Percentiles rank a stretch among this genome's conserved stretches.
Conservation (phyloP, 495 filamentous ascomycete species). For the Podospora australis region DNA sequence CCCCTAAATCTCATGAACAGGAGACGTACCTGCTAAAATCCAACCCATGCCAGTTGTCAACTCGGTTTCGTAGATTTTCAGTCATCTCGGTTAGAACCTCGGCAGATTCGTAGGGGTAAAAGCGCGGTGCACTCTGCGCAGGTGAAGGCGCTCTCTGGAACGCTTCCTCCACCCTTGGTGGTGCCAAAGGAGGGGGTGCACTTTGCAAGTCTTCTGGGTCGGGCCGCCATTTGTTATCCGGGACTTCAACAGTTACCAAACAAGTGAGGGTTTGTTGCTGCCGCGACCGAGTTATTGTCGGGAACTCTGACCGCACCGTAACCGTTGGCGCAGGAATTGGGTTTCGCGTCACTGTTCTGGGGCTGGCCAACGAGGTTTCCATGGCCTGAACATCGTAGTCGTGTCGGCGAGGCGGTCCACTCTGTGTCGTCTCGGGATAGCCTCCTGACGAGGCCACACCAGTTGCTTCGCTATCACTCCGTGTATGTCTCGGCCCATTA, state of each 20-base stretch:
- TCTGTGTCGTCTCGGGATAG: constrained; percentile 60
- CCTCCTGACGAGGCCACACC: constrained; percentile 68
- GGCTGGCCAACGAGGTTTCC: constrained; percentile 77
- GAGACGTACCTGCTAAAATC: constrained; percentile 73
- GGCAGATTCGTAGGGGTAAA: constrained; percentile 52
- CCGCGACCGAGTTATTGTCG: constrained; percentile 83
- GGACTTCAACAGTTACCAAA: constrained; percentile 88
- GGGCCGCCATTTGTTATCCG: constrained; percentile 85
- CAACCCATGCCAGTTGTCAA: constrained; percentile 99
- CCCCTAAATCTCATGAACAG: background rate
- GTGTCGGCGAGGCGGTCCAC: constrained; percentile 62
- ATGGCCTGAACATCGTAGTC: constrained; percentile 96
- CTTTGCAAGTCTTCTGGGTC: constrained; percentile 75
- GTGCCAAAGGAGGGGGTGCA: constrained; percentile 48
- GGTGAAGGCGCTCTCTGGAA: constrained; percentile 47
- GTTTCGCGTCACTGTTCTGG: constrained; percentile 68
- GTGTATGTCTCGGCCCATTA: constrained; percentile 61
- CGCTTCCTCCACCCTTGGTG: constrained; percentile 36
- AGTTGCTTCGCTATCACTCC: constrained; percentile 62
- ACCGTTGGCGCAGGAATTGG: constrained; percentile 88
- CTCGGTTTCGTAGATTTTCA: constrained; percentile 73
- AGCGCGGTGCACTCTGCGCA: constrained; percentile 43
- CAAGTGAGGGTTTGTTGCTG: constrained; percentile 95
- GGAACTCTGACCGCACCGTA: constrained; percentile 92
- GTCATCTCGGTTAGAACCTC: constrained; percentile 80